Percentiles rank a stretch among this genome's conserved stretches.
These are phyloP conservation scores for Trichosporon sp. DNA, from an alignment of 1,284 basidiomycete species.

Conservation along the genomic window DNA sequence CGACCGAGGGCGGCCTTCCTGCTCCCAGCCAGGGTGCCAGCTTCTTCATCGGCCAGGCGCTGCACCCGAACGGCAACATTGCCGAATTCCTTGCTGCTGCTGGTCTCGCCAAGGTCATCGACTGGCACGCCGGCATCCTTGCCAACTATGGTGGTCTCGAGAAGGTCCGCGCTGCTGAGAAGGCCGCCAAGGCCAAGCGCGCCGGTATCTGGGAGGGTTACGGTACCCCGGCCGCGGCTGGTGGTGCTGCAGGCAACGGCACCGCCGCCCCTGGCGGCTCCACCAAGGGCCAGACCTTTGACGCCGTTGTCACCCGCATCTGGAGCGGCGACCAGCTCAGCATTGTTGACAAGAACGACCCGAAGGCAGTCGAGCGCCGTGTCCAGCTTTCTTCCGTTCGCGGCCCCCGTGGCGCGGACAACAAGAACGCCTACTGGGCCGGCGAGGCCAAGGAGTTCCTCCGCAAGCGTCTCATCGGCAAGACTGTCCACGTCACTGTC, in stretches of 20 bases:
- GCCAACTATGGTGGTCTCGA: slow-evolving; percentile 75
- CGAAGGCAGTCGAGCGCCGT: slow-evolving; percentile 66
- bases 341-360: slow-evolving; percentile 64
- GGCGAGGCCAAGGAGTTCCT: slow-evolving; percentile 87
- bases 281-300: slow-evolving; percentile 59
- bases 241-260: slow-evolving; percentile 27
- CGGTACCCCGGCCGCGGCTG: slow-evolving; percentile 50
- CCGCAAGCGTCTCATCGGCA: slow-evolving; percentile 84
- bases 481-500: slow-evolving; percentile 72
- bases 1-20: slow-evolving; percentile 52
- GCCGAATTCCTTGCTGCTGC: slow-evolving; percentile 80
- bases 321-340: slow-evolving; percentile 92
- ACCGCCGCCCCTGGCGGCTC: slow-evolving; percentile 36
- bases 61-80: slow-evolving; percentile 91
- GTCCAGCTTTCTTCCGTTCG: slow-evolving; percentile 85
- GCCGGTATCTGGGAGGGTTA: slow-evolving; percentile 70
- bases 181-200: slow-evolving; percentile 74
- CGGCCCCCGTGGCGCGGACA: slow-evolving; percentile 78
- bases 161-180: slow-evolving; percentile 77
- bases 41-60: slow-evolving; percentile 82
- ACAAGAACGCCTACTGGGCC: slow-evolving; percentile 82
- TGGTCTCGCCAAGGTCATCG: slow-evolving; percentile 86
- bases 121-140: slow-evolving; percentile 97
- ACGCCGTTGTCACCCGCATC: slow-evolving; percentile 76
- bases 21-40: slow-evolving; percentile 58